phyloP scores from a whole-genome alignment of 306 rosid genomes.

The Medicago ruthenica region DNA sequence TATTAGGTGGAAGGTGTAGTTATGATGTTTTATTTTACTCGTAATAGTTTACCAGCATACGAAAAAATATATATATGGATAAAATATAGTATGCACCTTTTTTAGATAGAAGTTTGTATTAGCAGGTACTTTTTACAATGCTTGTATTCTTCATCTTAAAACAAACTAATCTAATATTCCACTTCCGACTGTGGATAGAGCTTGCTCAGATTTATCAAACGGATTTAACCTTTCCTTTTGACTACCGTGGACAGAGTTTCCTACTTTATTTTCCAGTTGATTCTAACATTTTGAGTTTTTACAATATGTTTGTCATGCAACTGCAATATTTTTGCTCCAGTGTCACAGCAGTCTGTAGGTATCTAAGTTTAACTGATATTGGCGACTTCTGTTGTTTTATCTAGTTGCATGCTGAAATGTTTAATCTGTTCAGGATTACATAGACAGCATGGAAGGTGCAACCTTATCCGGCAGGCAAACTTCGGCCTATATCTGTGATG shows the following conservation, averaged over 20 bases:
- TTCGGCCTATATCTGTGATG: constrained; percentile 81
- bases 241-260: constrained; percentile 10
- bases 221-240: not conserved
- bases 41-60: not conserved
- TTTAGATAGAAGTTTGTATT: not conserved
- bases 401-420: constrained; percentile 35
- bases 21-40: constrained; percentile 3
- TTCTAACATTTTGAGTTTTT: not conserved
- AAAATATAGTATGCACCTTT: not conserved
- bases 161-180: not conserved
- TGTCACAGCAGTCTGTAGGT: constrained; percentile 3
- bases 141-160: not conserved
- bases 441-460: constrained; percentile 99
- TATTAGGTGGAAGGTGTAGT: not conserved
- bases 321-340: constrained; percentile 8
- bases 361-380: constrained; percentile 31
- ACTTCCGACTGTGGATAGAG: not conserved
- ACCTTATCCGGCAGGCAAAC: constrained; percentile 95
- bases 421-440: constrained; percentile 74
- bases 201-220: not conserved
- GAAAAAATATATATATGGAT: not conserved
- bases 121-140: too few relatives aligned
- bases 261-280: not conserved
- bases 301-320: not conserved
- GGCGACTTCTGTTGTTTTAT: constrained; percentile 15